phyloP scores from a whole-genome alignment of 371 early-diverging fungal genomes.

The Amoeboaphelidium occidentale region DNA sequence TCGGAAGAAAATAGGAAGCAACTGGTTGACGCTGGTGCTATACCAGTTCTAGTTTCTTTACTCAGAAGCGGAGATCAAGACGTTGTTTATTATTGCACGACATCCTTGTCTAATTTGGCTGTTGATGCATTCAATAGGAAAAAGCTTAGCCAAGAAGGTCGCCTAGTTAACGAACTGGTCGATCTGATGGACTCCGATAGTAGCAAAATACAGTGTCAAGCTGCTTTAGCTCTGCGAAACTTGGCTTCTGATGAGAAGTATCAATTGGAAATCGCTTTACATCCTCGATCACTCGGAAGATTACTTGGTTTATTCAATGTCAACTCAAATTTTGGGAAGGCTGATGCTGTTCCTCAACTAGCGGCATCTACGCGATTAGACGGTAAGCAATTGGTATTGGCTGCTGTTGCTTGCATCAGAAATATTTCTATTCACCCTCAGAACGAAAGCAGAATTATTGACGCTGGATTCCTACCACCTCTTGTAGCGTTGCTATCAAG shows the following conservation, averaged over 20 bases:
- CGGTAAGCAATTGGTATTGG: conserved; percentile 26
- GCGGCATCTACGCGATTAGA: conserved; percentile 17
- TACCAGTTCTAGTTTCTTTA: conserved; percentile 53
- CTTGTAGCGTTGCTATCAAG: conserved; percentile 40
- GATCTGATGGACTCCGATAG: conserved; percentile 48
- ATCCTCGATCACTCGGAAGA: too few relatives aligned
- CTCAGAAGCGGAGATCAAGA: conserved; percentile 55
- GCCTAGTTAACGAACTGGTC: conserved; percentile 47
- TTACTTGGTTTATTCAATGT: too few relatives aligned
- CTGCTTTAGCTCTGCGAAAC: conserved; percentile 65
- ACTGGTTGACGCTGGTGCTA: conserved; percentile 58
- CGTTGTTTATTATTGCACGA: conserved; percentile 70
- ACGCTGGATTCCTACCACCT: conserved; percentile 49
- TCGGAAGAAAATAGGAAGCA: conserved; percentile 56
- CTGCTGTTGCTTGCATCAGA: conserved; percentile 76
- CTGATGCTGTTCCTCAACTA: conserved; percentile 30
- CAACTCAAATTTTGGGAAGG: conserved; percentile 35
- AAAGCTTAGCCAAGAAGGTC: conserved; percentile 44
- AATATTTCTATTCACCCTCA: conserved; percentile 72
- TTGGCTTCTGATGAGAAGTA: conserved; percentile 67
- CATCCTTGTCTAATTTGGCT: conserved; percentile 72
- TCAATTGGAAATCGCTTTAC: conserved; percentile 49
- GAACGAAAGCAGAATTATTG: conserved; percentile 60
- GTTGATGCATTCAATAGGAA: conserved; percentile 52
- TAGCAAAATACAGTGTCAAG: conserved; percentile 62